A percentile compares a stretch with the other conserved stretches of the same genome.
These are phyloP conservation scores for Selenicereus undatus DNA, from an alignment of 148 eudicot species.

Conservation along the genomic window DNA sequence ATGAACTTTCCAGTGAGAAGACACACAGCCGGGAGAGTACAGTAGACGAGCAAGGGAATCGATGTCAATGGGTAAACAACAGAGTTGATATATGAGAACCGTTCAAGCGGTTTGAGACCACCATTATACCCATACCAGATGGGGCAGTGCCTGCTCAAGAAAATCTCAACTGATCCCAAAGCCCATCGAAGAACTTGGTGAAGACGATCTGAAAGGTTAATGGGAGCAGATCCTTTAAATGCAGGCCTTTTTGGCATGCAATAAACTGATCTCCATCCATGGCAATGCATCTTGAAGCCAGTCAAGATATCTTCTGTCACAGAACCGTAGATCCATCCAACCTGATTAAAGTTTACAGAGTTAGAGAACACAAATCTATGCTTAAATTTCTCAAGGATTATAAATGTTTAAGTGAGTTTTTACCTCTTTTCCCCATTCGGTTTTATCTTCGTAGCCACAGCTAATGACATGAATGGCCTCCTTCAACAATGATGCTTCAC, in stretches of 20 bases:
- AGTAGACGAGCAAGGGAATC: conserved; percentile 74
- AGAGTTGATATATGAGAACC: conserved; percentile 85
- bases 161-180: conserved; percentile 87
- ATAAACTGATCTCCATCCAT: conserved; percentile 96
- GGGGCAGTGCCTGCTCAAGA: conserved; percentile 85
- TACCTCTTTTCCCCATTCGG: conserved; percentile 99
- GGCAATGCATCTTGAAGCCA: conserved; percentile 97
- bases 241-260: conserved; percentile 89
- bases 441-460: conserved; percentile 92
- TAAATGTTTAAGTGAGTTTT: not conserved
- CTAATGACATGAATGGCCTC: conserved; percentile 98
- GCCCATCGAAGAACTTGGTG: conserved; percentile 99
- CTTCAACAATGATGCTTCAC: conserved; percentile 73
- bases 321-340: conserved; percentile 98
- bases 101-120: conserved; percentile 83
- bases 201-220: conserved; percentile 92
- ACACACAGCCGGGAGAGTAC: conserved; percentile 91
- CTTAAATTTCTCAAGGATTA: not conserved
- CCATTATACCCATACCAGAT: conserved; percentile 92
- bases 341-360: conserved; percentile 33
- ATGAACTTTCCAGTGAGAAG: conserved; percentile 92
- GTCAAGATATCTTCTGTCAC: conserved; percentile 97
- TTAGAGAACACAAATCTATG: not conserved
- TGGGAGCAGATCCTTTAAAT: conserved; percentile 96
- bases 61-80: conserved; percentile 93